These are phyloP conservation scores for Russula sp. DNA, from an alignment of 768 basidiomycete genomes.

Conservation along the genomic window DNA sequence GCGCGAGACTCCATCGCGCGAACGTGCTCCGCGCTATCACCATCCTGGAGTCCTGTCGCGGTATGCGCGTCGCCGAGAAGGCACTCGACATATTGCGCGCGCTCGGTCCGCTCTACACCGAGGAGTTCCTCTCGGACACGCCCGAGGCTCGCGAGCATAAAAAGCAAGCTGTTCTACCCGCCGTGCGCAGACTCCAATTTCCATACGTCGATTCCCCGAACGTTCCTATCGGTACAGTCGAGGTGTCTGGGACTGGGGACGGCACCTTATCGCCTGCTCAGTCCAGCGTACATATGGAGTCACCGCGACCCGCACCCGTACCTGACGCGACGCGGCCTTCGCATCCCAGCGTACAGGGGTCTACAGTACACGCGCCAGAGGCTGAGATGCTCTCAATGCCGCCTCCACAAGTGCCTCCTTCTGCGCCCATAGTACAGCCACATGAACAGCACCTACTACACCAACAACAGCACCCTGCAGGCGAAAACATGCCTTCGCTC, in stretches of 20 bases:
- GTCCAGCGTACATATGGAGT: neutral
- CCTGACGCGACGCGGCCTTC: neutral
- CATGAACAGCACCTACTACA: slow-evolving; percentile 4
- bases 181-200: slow-evolving; percentile 64
- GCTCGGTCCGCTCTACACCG: slow-evolving; percentile 58
- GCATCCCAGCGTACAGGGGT: neutral
- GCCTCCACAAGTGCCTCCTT: neutral
- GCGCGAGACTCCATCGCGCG: slow-evolving; percentile 58
- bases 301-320: neutral
- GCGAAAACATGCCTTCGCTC: neutral
- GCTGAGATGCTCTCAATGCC: neutral
- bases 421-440: neutral
- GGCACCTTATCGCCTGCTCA: slow-evolving; percentile 6
- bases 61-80: slow-evolving; percentile 56
- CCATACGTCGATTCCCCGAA: slow-evolving; percentile 66
- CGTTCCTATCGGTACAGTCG: slow-evolving; percentile 26
- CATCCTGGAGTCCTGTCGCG: slow-evolving; percentile 52
- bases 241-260: neutral
- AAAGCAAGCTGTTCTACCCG: slow-evolving; percentile 47
- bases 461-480: slow-evolving; percentile 7
- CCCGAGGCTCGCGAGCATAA: slow-evolving; percentile 41
- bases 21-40: slow-evolving; percentile 60
- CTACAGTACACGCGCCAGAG: neutral
- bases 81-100: slow-evolving; percentile 55
- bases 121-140: slow-evolving; percentile 41